Base-by-base conservation (phyloP, 768 basidiomycete genomes). In the Suillus cothurnatus region DNA sequence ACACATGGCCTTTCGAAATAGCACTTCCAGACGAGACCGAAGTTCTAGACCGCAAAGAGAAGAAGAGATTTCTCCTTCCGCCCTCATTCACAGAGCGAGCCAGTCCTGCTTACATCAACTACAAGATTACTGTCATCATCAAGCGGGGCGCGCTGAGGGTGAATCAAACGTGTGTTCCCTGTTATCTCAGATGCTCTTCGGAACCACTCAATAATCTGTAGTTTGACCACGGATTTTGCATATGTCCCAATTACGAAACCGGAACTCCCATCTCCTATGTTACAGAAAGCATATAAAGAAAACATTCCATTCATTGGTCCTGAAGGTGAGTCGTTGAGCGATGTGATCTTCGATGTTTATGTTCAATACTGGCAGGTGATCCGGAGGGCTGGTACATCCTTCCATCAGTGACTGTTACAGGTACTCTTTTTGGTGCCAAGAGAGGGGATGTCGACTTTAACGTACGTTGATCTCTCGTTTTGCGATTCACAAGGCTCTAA, bases 101-200 rank as follows among this genome's bases (percentile, higher is more conserved):
- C 1, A 84, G 85, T 53, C 81, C 83, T 1, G 84, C 79, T 19
- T 87, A 86, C 66, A 78, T 88, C 61, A 86, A 88, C 64, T 88
- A 88, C 71, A 81, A 79, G 68, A 69, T 87, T 9, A 71, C 80
- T 17, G 83, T 84, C 31, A 87, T 80, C 1, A 72, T 88, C 38
- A 83, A 80, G 69, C 81, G 85, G 26, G 79, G 82, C 1, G 73
- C 80, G 19, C 72, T 88, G 63, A 82, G 78, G 67, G 79, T 82
- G 4, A 82, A 87, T 69, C 81, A 85, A 63, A 81, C 76, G 76
- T 53, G 17, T 55, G 28, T 53, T 21, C 0, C 23, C 60, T 53
- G 19, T 11, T 17, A 11, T n/a, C 19, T 36, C 11, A 4, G 26
- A 59, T 28, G 31, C 17, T 23, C 2, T 36, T 1, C 38, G 15